Evolutionary conservation across 2,329 filamentous ascomycete genomes (phyloP).

Genomic region (Penicillium capsulatum): DNA sequence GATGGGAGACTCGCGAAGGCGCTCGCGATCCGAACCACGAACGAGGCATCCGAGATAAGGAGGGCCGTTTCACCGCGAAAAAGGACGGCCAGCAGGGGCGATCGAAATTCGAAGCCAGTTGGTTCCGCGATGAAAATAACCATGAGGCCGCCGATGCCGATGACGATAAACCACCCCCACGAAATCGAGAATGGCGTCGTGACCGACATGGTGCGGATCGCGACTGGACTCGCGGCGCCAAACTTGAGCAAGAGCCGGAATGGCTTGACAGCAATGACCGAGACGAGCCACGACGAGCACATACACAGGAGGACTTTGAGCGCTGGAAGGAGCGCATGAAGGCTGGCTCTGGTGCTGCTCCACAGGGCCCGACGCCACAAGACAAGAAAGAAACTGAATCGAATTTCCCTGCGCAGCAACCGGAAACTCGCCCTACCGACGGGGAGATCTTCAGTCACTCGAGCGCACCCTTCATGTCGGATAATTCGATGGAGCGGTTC

Average conservation of each 20-base stretch:
- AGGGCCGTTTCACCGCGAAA: conserved; percentile 56
- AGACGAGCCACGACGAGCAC: conserved; percentile 64
- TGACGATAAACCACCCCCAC: conserved; percentile 46
- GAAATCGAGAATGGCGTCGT: conserved; percentile 63
- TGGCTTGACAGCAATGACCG: conserved; percentile 74
- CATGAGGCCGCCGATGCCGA: conserved; percentile 38
- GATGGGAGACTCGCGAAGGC: conserved; percentile 44
- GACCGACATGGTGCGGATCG: conserved; percentile 47
- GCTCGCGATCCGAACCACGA: conserved; percentile 51
- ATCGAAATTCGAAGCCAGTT: conserved; percentile 66
- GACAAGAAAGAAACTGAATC: conserved; percentile 44
- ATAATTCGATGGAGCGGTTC: conserved; percentile 71
- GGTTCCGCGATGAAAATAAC: conserved; percentile 60
- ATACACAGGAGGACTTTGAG: conserved; percentile 87
- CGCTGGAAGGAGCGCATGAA: conserved; percentile 93
- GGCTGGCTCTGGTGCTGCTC: conserved; percentile 49
- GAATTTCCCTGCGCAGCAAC: conserved; percentile 31
- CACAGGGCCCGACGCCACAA: conserved; percentile 31
- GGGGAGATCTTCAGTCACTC: conserved; percentile 52
- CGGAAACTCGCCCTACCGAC: conserved; percentile 41
- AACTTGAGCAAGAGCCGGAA: conserved; percentile 76
- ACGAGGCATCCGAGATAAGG: conserved; percentile 52
- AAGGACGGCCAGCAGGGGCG: conserved; percentile 54
- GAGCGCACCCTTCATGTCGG: conserved; percentile 59
- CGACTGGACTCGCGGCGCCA: conserved; percentile 52